Conservation (phyloP, 192 early-diverging fungal species). For the Phlyctochytrium bullatum region DNA sequence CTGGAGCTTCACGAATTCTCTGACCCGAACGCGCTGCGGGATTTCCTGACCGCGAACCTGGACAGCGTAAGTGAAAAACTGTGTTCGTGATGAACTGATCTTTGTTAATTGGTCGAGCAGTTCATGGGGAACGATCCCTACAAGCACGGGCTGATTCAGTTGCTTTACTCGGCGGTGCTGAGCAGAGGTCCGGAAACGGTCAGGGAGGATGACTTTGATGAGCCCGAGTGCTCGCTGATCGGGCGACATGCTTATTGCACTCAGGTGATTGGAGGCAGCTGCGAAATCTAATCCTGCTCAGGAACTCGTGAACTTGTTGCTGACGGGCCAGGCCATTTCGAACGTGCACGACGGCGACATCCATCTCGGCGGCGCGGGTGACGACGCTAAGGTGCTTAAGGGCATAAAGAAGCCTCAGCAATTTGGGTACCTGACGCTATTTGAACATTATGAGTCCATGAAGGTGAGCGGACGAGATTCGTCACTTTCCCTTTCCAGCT, state of each 20-base stretch:
- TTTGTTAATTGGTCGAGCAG: too few relatives aligned
- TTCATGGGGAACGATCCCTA: conserved; percentile 21
- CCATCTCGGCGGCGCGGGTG: conserved; percentile 29
- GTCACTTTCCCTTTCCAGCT: neutral
- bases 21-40: conserved; percentile 11
- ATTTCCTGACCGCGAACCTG: conserved; percentile 6
- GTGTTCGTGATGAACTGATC: too few relatives aligned
- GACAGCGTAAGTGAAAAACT: conserved; percentile 8
- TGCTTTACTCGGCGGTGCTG: conserved; percentile 48
- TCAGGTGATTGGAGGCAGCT: conserved; percentile 22
- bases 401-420: conserved; percentile 36
- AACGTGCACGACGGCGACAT: conserved; percentile 52
- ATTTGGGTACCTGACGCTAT: conserved; percentile 48
- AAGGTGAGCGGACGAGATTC: conserved; percentile 25
- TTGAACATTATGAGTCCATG: conserved; percentile 49
- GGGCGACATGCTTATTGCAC: conserved; percentile 57
- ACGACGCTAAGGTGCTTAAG: conserved; percentile 36
- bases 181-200: conserved; percentile 36
- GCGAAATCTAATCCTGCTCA: neutral
- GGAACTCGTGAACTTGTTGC: conserved; percentile 53
- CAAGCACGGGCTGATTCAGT: conserved; percentile 40
- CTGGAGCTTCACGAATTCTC: conserved; percentile 32
- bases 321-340: conserved; percentile 46
- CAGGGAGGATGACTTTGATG: conserved; percentile 50
- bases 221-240: conserved; percentile 35